Evolutionary conservation across 768 basidiomycete species (phyloP), one percentile per base, ranked within the genome.

Genomic region (Macrocybe gigantea): DNA sequence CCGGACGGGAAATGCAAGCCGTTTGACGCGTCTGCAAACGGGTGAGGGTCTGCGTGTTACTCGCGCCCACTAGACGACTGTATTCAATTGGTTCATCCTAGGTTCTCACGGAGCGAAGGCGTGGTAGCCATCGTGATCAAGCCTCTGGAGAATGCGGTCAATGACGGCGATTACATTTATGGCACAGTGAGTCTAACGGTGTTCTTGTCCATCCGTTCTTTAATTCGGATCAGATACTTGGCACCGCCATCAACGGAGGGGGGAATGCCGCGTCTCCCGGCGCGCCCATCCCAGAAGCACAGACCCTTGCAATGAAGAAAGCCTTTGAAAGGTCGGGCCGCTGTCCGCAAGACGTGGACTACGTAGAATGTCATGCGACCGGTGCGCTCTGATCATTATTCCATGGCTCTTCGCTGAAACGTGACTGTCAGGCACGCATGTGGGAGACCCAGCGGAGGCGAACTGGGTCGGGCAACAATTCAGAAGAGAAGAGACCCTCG

Each of bases 351-450:
- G 73, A 78, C 22, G 71, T 72, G 3, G 75, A 77, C 49, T 79
- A 64, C 50, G 63, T 78, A 0, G 77, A 78, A 53, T 50, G 74
- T 8, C 78, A 79, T 48, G 74, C 72, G 13, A 77, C 77, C n/a
- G 75, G 73, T 60, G 22, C 22, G 22, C 4, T 22, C 22, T 22
- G 22, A 4, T 22, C 22, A 22, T 22, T 22, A 22, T 22, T 22
- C 4, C 22, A 22, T 22, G 22, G 22, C 4, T 22, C 2, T 22
- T 22, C 22, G 22, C 22, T 22, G 22, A 22, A 22, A 22, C 22
- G 22, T 22, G 22, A 4, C 22, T 22, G 22, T 22, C 22, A 22
- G 22, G 22, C 22, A 77, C 77, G 2, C 66, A 70, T 34, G 64
- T 59, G 31, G 77, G 75, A 0, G 77, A 79, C 50, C 75, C 77